Percentiles rank a stretch among this genome's conserved stretches.
These are phyloP conservation scores for Ceratocystis eucalypticola DNA, from an alignment of 2,329 filamentous ascomycete species.

Conservation along the genomic window DNA sequence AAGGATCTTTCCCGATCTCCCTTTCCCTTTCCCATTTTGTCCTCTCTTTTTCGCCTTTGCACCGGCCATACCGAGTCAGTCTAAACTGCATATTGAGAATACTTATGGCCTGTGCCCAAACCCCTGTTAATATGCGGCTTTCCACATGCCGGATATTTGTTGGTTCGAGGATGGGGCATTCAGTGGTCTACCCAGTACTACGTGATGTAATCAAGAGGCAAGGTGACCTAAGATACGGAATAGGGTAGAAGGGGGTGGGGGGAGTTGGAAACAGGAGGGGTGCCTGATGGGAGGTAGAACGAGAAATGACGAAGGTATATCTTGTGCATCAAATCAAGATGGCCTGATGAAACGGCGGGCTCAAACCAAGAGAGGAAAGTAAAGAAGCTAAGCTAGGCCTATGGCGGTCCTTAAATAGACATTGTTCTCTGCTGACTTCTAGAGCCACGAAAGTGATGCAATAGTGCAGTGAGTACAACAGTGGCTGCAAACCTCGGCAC, in stretches of 20 bases:
- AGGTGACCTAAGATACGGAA: neutral
- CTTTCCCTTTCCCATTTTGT: neutral
- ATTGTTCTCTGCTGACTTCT: neutral
- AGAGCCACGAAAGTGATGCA: neutral
- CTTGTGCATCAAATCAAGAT: neutral
- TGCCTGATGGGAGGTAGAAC: neutral
- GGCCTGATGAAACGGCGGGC: neutral
- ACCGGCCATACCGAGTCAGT: neutral
- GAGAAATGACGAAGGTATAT: neutral
- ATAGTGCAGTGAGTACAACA: neutral
- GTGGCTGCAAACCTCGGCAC: neutral
- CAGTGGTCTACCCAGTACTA: neutral
- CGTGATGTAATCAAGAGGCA: slow-evolving; percentile 1
- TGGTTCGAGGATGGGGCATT: neutral
- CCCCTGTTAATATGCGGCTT: slow-evolving; percentile 4
- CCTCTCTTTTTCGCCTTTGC: neutral
- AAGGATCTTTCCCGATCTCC: neutral
- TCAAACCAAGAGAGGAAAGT: neutral
- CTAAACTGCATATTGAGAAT: neutral
- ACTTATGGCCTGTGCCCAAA: neutral
- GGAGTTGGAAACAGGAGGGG: neutral
- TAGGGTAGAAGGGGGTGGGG: neutral
- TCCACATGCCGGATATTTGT: neutral
- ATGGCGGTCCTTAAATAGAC: neutral
- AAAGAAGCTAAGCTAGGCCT: neutral